Base-by-base conservation (phyloP, 352 stramenopile genomes). In the Poterioochromonas sp. region DNA sequence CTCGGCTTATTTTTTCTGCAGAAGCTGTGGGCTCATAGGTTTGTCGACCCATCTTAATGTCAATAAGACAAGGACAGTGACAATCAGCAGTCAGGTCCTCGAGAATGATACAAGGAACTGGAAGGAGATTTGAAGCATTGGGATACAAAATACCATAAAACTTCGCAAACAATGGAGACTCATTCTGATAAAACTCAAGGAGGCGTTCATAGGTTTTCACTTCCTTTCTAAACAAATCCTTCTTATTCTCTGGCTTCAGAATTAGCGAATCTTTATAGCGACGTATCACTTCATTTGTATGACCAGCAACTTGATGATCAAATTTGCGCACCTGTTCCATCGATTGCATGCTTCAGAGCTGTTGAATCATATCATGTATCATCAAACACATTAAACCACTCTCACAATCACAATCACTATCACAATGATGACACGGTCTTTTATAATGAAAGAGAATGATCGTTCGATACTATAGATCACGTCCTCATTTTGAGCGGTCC, bases 41-140 rank as follows among this genome's bases (percentile, higher is more conserved):
- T 80, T 89, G 86, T 44, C 87, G 92, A 60, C 94, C 94, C 80
- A 98, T 93, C 86, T 98, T 98, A 64, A 98, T 86, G 83, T 98
- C 94, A 85, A 98, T 95, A 64, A 97, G 89, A 82, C 91, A 96
- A 12, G 94, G 92, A 80, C 88, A 87, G 32, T 65, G 32, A 49
- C 92, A 92, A 12, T 84, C 86, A 63, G 76, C 84, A n/a, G 91
- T 95, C 32, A 96, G 77, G 80, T 98, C 90, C 64, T 94, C 85
- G 39, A 98, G 83, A 41, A 89, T 80, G 26, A 98, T 82, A 82
- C 94, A 94, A 54, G 83, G 80, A 68, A 35, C 58, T 40, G 12
- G 5, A 20, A 15, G 5, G 8, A 32, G 5, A 68, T 37, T 68
- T 35, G 37, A 53, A 15, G 18, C 1, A 8, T 58, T 54, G 22